A percentile compares a stretch with the other conserved stretches of the same genome.
These are phyloP conservation scores for Boechera divaricarpa DNA, from an alignment of 345 rosid species.

Conservation along the genomic window DNA sequence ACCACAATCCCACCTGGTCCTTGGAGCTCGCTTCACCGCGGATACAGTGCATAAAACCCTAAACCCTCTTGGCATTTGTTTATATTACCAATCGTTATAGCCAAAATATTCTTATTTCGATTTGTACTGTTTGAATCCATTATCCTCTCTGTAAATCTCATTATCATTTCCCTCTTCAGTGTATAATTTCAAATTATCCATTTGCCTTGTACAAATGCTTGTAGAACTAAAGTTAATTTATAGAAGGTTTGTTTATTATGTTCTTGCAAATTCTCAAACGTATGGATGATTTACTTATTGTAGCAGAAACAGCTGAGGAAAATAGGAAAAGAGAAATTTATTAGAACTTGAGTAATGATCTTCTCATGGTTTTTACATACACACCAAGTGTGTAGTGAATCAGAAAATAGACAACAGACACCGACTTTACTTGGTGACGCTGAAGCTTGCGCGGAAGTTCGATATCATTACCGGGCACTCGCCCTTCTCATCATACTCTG, in stretches of 20 bases:
- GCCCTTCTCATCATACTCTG: constrained; percentile 88
- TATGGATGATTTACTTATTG: constrained; percentile 10
- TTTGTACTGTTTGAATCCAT: background rate
- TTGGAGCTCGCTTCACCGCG: constrained; percentile 84
- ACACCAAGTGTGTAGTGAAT: constrained; percentile 27
- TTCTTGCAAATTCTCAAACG: constrained; percentile 24
- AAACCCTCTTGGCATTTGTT: constrained; percentile 16
- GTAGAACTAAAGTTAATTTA: constrained; percentile 30
- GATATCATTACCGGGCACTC: constrained; percentile 90
- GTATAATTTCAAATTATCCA: constrained; percentile 13
- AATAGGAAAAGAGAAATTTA: background rate
- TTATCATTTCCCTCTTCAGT: constrained; percentile 17
- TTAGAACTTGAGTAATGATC: constrained; percentile 24
- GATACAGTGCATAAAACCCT: constrained; percentile 73
- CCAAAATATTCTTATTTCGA: constrained; percentile 14
- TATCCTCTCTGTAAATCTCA: constrained; percentile 27
- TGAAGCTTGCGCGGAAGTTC: constrained; percentile 68
- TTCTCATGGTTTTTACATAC: constrained; percentile 38
- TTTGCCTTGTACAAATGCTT: constrained; percentile 22
- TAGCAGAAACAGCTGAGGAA: constrained; percentile 10
- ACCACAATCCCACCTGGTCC: constrained; percentile 62
- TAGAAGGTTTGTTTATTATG: constrained; percentile 22
- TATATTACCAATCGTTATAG: background rate
- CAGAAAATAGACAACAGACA: constrained; percentile 3
- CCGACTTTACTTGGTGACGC: constrained; percentile 57